Evolutionary conservation across 371 early-diverging fungal genomes (phyloP), one percentile per base, ranked within the genome.

Genomic region (Rhizomucor pusillus): DNA sequence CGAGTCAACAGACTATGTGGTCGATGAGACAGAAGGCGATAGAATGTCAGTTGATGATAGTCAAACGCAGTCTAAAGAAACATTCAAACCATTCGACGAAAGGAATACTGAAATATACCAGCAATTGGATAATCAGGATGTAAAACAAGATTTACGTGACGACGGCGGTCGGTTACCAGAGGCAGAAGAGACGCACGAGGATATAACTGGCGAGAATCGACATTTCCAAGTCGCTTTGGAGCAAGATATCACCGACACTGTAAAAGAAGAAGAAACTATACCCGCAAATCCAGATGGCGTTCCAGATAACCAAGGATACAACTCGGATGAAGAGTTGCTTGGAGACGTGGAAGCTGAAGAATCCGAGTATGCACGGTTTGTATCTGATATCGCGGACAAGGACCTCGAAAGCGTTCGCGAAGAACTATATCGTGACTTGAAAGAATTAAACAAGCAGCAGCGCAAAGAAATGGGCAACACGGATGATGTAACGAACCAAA

Each of bases 401-500:
- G 63, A 82, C 52, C 46, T 75, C 43, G 47, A 72, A 14, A 59
- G 70, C 47, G 67, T 85, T 1, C 71, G 67, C 29, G 55, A 51
- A n/a, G 79, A 80, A 23, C 62, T 90, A 0, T 57, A 87, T 35
- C 50, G 65, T 10, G 90, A 91, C 47, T 66, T 92, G 60, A 66
- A 78, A 23, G 64, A 63, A 3, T 62, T 92, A 6, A 77, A 74
- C 20, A 58, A 63, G 10, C 71, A 84, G 47, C 79, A 80, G 40
- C 68, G 78, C 1, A 79, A 79, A 50, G 84, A 86, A 14, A 76
- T 78, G 56, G 77, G 91, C 2, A 81, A 85, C 50, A 77, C 87
- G 1, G 87, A 83, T 16, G 83, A 82, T 36, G 58, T 92, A 11
- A 88, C 87, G 0, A 66, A 79, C 12, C 76, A 84, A 23, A 91